A percentile compares a stretch with the other conserved stretches of the same genome.
These are phyloP conservation scores for Globisporangium lucens DNA, from an alignment of 352 stramenopile genomes.

Conservation along the genomic window DNA sequence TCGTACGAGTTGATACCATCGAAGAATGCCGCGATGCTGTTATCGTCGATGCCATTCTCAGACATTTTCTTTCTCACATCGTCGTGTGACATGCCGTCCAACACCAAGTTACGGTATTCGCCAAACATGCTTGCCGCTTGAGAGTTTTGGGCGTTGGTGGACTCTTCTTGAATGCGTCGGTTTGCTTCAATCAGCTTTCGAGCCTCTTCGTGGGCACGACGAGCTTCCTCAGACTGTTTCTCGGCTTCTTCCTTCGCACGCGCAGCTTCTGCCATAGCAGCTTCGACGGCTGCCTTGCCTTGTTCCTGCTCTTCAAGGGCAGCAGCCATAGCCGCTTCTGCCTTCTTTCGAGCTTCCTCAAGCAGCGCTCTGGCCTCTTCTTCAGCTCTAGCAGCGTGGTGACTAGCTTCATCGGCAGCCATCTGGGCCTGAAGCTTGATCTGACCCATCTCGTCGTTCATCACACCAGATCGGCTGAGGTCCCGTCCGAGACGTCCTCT, in stretches of 20 bases:
- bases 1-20: slow-evolving; percentile 83
- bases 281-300: slow-evolving; percentile 80
- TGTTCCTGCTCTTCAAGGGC: slow-evolving; percentile 76
- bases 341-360: slow-evolving; percentile 76
- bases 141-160: slow-evolving; percentile 30
- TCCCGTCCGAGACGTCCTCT: slow-evolving; percentile 55
- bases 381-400: slow-evolving; percentile 62
- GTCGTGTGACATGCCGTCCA: slow-evolving; percentile 64
- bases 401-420: slow-evolving; percentile 74
- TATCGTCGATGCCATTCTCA: slow-evolving; percentile 71
- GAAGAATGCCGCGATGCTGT: slow-evolving; percentile 74
- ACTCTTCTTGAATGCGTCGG: slow-evolving; percentile 71
- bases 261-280: slow-evolving; percentile 79
- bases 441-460: slow-evolving; percentile 85
- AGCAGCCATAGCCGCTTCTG: slow-evolving; percentile 78
- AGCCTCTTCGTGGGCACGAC: slow-evolving; percentile 72
- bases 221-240: slow-evolving; percentile 71
- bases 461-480: slow-evolving; percentile 49
- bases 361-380: slow-evolving; percentile 74
- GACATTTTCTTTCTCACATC: slow-evolving; percentile 75
- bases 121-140: slow-evolving; percentile 55
- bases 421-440: slow-evolving; percentile 81
- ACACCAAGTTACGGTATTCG: slow-evolving; percentile 65
- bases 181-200: slow-evolving; percentile 85
- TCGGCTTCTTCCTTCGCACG: slow-evolving; percentile 78